Percentiles rank a stretch among this genome's conserved stretches.
These are phyloP conservation scores for Trichophyton rubrum DNA, from an alignment of 2,329 filamentous ascomycete species.

Conservation along the genomic window DNA sequence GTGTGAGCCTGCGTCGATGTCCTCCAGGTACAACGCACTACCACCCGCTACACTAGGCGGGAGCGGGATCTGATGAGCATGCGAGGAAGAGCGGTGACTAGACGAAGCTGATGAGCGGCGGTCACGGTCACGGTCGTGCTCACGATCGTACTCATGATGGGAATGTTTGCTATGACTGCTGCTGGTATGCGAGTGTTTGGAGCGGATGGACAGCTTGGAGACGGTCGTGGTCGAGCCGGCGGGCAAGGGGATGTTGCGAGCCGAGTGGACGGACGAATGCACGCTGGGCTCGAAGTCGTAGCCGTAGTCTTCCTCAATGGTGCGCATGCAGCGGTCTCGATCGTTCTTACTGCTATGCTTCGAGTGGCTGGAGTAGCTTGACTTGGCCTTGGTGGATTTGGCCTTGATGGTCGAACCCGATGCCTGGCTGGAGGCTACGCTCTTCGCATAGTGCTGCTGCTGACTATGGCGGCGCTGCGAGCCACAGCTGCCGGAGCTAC, in stretches of 20 bases:
- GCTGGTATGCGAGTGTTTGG: slow-evolving; percentile 11
- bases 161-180: slow-evolving; percentile 13
- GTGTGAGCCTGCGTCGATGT: slow-evolving; percentile 36
- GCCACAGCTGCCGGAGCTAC: slow-evolving; percentile 21
- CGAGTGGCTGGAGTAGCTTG: slow-evolving; percentile 1
- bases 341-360: neutral
- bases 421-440: slow-evolving; percentile 14
- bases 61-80: slow-evolving; percentile 20
- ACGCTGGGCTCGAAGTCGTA: slow-evolving; percentile 1
- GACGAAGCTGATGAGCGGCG: neutral
- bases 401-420: slow-evolving; percentile 9
- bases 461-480: slow-evolving; percentile 16
- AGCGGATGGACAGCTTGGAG: slow-evolving; percentile 11
- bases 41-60: slow-evolving; percentile 23
- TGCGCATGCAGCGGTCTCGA: neutral
- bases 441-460: slow-evolving; percentile 16
- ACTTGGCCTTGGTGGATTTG: neutral
- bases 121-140: too few relatives aligned
- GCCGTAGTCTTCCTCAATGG: neutral
- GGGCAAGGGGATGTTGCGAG: slow-evolving; percentile 28
- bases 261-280: slow-evolving; percentile 21
- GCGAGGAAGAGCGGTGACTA: slow-evolving; percentile 9
- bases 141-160: neutral
- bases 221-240: slow-evolving; percentile 21
- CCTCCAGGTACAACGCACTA: slow-evolving; percentile 18